Base-by-base conservation (phyloP, 495 filamentous ascomycete genomes). In the Entonaema liquescens region DNA sequence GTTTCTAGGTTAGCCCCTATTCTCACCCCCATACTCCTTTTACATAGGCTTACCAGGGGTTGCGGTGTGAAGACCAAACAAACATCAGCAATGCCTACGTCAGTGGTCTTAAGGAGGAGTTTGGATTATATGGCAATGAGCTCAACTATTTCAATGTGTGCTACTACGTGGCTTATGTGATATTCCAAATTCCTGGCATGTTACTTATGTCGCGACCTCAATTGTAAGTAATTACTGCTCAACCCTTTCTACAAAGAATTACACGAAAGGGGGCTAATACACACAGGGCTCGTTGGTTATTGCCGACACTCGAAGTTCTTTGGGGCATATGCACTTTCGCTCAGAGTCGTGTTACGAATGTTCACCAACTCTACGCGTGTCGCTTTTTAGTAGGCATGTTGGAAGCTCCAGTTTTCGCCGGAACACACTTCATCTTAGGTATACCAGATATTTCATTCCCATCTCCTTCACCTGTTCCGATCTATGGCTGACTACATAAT, bases 361-460 rank as follows among this genome's bases (percentile, higher is more conserved):
- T 77, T 7, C 70, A 75, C 0, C 70, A 77, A 42, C 62, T 79
- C 2, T 79, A 79, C 29, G 78, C 72, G 3, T 64, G 57, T 3
- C 79, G 84, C 0, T 84, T 86, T 59, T 68, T 86, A 12, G 79
- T 86, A 4, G 84, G 84, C 28, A 78, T 85, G 52, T 78, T 83
- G 5, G 84, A 86, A 68, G 83, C 84, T 4, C 82, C 84, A 9
- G 82, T 85, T 8, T 82, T 82, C 0, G 70, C 74, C 7, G 72
- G 68, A 0, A 70, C 61, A 1, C 73, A 74, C 28, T 76, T 73
- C 49, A 74, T 77, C 40, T 44, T 75, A 60, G 68, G 72, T 49
- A 33, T 23, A 61, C n/a, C 9, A 21, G 40, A 44, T 13, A 1
- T 11, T 12, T 6, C 5, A 2, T 25, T 13, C 25, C 17, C 9